Base-by-base conservation (phyloP, 1,139 yeast genomes). In the Diutina mesorugosa region DNA sequence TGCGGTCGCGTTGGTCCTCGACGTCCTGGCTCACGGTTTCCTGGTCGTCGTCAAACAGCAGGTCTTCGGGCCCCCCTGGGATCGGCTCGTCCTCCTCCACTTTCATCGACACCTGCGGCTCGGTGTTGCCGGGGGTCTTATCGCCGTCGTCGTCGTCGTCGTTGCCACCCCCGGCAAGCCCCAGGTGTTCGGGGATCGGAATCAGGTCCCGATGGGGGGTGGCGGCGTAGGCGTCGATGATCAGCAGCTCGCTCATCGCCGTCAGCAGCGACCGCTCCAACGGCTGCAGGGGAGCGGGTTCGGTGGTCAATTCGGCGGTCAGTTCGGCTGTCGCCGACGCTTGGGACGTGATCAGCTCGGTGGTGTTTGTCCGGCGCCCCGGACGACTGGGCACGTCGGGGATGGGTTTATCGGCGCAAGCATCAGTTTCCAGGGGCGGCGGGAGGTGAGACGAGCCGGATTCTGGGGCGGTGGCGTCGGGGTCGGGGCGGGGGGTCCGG, bases 121-220 rank as follows among this genome's bases (percentile, higher is more conserved):
- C 67, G 0, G 72, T 64, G 53, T 69, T 72, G 2, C 73, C 74
- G 2, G 76, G 76, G 1, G 76, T 72, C 53, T 65, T 69, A 45
- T 72, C 76, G 1, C 73, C 76, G 59, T 72, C 76, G 6, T 58
- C 63, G 29, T 59, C 62, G n/a, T 18, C 14, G 7, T 56, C 56
- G 9, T 54, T 18, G 8, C 8, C 51, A 4, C 9, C 12, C 3
- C 29, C 30, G 9, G 26, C 30, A 3, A 26, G 21, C 16, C 38
- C 51, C 29, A 14, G 16, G 1, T 47, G 21, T 2, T 50, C 53
- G 12, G 53, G 53, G 16, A 50, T 30, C 8, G 53, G 53, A 10
- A 50, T 50, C 53, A 50, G 53, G 6, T 29, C 51, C 21, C 9
- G 18, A 47, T 35, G n/a, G 48, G 26, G 18, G 7, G 29, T 14